Evolutionary conservation across 495 filamentous ascomycete species (phyloP).

Genomic region (Talaromyces liani): DNA sequence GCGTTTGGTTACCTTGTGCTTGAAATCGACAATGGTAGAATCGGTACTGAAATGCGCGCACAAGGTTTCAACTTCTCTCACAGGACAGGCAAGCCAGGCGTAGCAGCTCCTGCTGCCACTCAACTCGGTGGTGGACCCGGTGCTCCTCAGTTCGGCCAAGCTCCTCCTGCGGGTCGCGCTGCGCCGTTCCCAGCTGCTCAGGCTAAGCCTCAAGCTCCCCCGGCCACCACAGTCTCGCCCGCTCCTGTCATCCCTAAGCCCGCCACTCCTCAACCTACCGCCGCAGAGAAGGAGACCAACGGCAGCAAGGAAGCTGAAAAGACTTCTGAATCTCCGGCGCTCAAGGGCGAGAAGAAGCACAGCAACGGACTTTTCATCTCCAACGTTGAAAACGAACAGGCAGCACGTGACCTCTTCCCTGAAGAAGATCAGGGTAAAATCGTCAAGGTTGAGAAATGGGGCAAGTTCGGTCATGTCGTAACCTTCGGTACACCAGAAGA

Average conservation of each 20-base stretch:
- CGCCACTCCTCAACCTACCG: slow-evolving; percentile 43
- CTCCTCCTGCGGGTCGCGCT: slow-evolving; percentile 21
- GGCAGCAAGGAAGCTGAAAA: slow-evolving; percentile 32
- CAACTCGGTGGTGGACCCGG: slow-evolving; percentile 26
- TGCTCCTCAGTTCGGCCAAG: slow-evolving; percentile 40
- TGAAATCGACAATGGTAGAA: slow-evolving; percentile 87
- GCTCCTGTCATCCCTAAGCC: slow-evolving; percentile 44
- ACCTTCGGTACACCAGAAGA: slow-evolving; percentile 73
- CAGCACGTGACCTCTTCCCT: slow-evolving; percentile 67
- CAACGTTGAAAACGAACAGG: slow-evolving; percentile 69
- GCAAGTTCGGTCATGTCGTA: slow-evolving; percentile 68
- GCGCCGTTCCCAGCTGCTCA: slow-evolving; percentile 28
- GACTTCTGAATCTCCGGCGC: slow-evolving; percentile 27
- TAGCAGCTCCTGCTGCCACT: slow-evolving; percentile 29
- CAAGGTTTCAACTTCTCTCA: slow-evolving; percentile 99
- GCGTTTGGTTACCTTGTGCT: slow-evolving; percentile 94
- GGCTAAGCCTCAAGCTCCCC: slow-evolving; percentile 21
- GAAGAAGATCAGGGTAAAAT: slow-evolving; percentile 79
- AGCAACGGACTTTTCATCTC: slow-evolving; percentile 79
- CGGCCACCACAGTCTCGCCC: slow-evolving; percentile 35
- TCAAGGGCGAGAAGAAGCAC: slow-evolving; percentile 43
- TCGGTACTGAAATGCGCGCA: slow-evolving; percentile 96
- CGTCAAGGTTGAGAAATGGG: slow-evolving; percentile 66
- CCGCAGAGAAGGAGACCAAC: slow-evolving; percentile 37
- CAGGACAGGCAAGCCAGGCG: slow-evolving; percentile 48